These are phyloP conservation scores for Clavariopsis aquatica DNA, from an alignment of 495 filamentous ascomycete genomes.

Conservation along the genomic window DNA sequence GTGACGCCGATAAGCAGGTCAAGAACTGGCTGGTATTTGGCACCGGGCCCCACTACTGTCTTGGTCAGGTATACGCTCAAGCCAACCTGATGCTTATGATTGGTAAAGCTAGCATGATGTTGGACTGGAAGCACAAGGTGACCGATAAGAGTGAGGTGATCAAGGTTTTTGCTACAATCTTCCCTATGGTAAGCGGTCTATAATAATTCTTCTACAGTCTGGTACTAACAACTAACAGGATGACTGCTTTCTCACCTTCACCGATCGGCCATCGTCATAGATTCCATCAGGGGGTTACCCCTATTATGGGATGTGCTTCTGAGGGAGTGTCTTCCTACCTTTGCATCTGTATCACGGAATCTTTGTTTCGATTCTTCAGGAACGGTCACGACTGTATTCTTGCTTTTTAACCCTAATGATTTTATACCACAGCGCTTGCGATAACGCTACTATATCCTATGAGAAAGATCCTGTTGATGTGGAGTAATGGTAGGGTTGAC, in stretches of 20 bases:
- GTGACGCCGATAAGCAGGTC: conserved; percentile 83
- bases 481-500: not conserved
- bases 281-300: not conserved
- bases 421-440: not conserved
- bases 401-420: conserved; percentile 19
- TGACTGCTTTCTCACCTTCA: conserved; percentile 41
- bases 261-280: conserved; percentile 18
- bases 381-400: conserved; percentile 2
- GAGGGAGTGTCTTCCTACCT: conserved; percentile 4
- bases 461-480: conserved; percentile 2
- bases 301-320: conserved; percentile 13
- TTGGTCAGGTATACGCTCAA: conserved; percentile 93
- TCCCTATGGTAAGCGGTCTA: conserved; percentile 74
- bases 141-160: conserved; percentile 87
- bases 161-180: conserved; percentile 97
- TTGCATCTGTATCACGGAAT: conserved; percentile 15
- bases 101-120: conserved; percentile 85
- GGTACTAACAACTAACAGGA: conserved; percentile 33
- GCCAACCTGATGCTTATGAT: conserved; percentile 87
- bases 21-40: conserved; percentile 99
- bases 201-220: no score
- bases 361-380: conserved; percentile 17
- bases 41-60: conserved; percentile 93
- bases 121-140: conserved; percentile 87
- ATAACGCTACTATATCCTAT: not conserved